Evolutionary conservation across 148 eudicot species (phyloP), one percentile per base, ranked within the genome.

Genomic region (Silene uniflora): DNA sequence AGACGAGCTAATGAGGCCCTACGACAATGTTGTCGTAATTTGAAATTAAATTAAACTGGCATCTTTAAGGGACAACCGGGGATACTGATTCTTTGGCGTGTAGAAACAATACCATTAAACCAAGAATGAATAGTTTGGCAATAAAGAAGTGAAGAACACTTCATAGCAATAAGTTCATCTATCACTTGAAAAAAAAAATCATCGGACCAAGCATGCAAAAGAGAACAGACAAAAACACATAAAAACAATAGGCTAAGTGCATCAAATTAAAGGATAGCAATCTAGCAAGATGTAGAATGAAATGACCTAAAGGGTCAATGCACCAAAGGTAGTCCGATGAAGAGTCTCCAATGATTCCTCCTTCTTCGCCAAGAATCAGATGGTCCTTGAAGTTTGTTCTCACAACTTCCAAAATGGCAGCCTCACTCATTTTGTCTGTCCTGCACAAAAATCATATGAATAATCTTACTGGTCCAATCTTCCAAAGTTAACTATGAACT

Each of bases 251-350:
- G 62, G 5, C 32, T 29, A 29, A 29, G 32, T 29, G 32, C 32
- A 29, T 29, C 32, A 29, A 29, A 29, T 29, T 29, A 29, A 29
- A 29, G 32, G 32, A 29, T 29, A 66, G 25, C 52, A 66, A 62
- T 35, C 27, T 62, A 44, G 62, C 69, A 77, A 71, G 61, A 72
- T 54, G 62, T 67, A 82, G 66, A 21, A 73, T 18, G 67, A 64
- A 63, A 82, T 71, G 59, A 95, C 99, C 99, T 85, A 95, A 79
- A 46, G 99, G 99, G 81, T 95, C 99, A 81, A 95, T 95, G 90
- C 99, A 95, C 99, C 99, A 95, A 77, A 95, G 99, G 76, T 90
- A 95, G 86, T 95, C 94, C 72, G 99, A 95, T 69, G 96, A 89
- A 79, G 96, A 82, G 70, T 95, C 94, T 68, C 99, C 99, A 84